These are phyloP conservation scores for Myxozyma lipomycoides DNA, from an alignment of 805 yeast species.

Conservation along the genomic window DNA sequence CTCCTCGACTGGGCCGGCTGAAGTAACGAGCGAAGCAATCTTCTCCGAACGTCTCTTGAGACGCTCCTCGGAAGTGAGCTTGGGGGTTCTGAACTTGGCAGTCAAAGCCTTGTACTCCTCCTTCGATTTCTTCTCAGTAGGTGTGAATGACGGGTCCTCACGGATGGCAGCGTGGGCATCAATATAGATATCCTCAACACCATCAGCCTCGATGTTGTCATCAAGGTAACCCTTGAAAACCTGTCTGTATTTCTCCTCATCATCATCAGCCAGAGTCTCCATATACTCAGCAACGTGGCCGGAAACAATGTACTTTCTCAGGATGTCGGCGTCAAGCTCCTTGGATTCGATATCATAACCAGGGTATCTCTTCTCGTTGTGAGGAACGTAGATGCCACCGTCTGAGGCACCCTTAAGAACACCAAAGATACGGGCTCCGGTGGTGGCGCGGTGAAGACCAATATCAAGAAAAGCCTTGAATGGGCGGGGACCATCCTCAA, in stretches of 20 bases:
- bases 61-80: slow-evolving; percentile 90
- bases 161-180: slow-evolving; percentile 95
- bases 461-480: slow-evolving; percentile 99
- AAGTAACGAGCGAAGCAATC: slow-evolving; percentile 57
- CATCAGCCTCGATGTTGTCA: slow-evolving; percentile 96
- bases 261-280: slow-evolving; percentile 99
- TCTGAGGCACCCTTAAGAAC: slow-evolving; percentile 99
- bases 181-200: slow-evolving; percentile 89
- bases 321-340: slow-evolving; percentile 94
- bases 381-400: slow-evolving; percentile 99
- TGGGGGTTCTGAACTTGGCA: slow-evolving; percentile 82
- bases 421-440: slow-evolving; percentile 99
- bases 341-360: slow-evolving; percentile 99
- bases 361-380: slow-evolving; percentile 99
- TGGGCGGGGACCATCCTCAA: slow-evolving; percentile 99
- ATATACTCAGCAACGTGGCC: slow-evolving; percentile 99
- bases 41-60: slow-evolving; percentile 82
- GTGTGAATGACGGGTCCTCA: slow-evolving; percentile 89
- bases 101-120: slow-evolving; percentile 97
- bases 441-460: slow-evolving; percentile 99
- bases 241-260: slow-evolving; percentile 97
- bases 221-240: slow-evolving; percentile 94
- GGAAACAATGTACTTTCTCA: slow-evolving; percentile 99
- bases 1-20: slow-evolving; percentile 14
- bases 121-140: slow-evolving; percentile 90